phyloP scores from a whole-genome alignment of 108 stramenopile species.

The Nitzschia palea region DNA sequence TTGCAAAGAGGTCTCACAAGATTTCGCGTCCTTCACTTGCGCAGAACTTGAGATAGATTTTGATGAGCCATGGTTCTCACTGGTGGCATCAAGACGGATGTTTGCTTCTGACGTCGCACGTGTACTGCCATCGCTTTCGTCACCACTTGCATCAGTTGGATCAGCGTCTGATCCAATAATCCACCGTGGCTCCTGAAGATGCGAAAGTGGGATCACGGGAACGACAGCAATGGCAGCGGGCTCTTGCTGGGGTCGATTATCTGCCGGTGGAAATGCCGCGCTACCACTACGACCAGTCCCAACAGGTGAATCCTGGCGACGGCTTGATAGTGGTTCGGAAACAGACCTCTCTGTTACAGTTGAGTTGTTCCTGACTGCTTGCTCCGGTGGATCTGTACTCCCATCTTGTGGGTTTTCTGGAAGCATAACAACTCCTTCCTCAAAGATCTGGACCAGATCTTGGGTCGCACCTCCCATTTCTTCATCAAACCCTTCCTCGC shows the following conservation, averaged over 20 bases:
- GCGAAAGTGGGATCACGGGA: not conserved
- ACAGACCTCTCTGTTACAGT: not conserved
- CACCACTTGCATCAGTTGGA: not conserved
- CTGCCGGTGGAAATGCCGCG: not conserved
- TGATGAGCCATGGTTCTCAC: too few species aligned
- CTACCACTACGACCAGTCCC: not conserved
- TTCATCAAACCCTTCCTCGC: conserved; percentile 72
- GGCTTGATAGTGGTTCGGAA: too few species aligned
- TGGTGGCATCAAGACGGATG: too few species aligned
- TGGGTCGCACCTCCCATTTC: conserved; percentile 77
- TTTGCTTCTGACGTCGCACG: too few species aligned
- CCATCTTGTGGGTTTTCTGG: conserved; percentile 24
- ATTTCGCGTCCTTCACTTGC: not conserved
- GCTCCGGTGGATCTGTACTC: not conserved
- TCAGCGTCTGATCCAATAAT: too few species aligned
- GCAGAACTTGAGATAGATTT: not conserved
- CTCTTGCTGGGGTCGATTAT: not conserved
- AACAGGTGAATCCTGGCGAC: too few species aligned
- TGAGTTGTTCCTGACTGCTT: not conserved
- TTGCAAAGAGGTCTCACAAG: too few species aligned
- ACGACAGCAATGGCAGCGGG: too few species aligned
- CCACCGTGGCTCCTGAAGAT: not conserved
- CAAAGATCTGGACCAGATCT: conserved; percentile 28
- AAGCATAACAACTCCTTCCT: conserved; percentile 7
- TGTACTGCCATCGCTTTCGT: too few species aligned